phyloP scores from a whole-genome alignment of 768 basidiomycete species.

The Phanerochaete carnosa region DNA sequence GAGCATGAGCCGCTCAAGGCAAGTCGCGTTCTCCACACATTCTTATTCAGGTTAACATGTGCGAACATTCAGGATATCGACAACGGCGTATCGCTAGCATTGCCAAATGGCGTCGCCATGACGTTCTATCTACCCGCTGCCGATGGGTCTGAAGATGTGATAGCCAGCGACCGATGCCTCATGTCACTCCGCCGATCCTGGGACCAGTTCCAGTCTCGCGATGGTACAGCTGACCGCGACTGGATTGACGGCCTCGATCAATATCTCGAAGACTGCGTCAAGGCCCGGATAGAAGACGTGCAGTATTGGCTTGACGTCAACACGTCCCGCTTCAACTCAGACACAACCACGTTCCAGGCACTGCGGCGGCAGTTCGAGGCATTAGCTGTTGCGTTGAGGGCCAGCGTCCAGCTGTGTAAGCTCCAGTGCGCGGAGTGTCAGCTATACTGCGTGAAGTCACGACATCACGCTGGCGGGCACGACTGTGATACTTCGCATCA shows the following conservation, averaged over 20 bases:
- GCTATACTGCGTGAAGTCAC: conserved; percentile 43
- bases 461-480: conserved; percentile 44
- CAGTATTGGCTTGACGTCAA: conserved; percentile 50
- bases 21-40: not conserved
- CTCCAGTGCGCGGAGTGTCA: conserved; percentile 46
- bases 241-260: conserved; percentile 38
- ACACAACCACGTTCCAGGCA: conserved; percentile 41
- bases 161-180: conserved; percentile 8
- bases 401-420: conserved; percentile 47
- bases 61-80: conserved; percentile 44
- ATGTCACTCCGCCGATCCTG: conserved; percentile 20
- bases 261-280: conserved; percentile 37
- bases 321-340: conserved; percentile 40
- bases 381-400: conserved; percentile 41
- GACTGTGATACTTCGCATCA: conserved; percentile 48
- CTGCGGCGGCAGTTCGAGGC: conserved; percentile 42
- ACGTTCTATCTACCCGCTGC: conserved; percentile 31
- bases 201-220: conserved; percentile 30
- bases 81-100: conserved; percentile 30
- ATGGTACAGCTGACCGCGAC: conserved; percentile 34
- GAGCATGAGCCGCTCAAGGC: conserved; percentile 51
- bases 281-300: conserved; percentile 45
- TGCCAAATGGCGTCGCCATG: conserved; percentile 37
- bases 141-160: conserved; percentile 12
- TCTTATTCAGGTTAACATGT: not conserved